These are phyloP conservation scores for Backusella tarrabulga DNA, from an alignment of 192 early-diverging fungal genomes.

Conservation along the genomic window DNA sequence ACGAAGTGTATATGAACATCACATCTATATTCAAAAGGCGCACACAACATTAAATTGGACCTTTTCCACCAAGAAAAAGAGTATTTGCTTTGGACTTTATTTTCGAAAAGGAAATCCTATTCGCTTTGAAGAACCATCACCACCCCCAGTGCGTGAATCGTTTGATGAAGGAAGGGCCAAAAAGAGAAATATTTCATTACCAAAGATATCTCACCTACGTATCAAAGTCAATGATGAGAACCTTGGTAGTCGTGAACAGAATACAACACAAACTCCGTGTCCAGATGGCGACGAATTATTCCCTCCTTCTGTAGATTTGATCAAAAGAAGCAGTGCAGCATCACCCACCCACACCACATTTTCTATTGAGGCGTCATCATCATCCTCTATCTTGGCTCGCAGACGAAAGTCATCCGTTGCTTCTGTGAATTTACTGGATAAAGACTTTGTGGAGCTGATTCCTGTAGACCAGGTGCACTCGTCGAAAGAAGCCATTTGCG, in stretches of 20 bases:
- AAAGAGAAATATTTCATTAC: not conserved
- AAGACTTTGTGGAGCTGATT: slow-evolving; percentile 72
- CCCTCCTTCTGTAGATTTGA: not conserved
- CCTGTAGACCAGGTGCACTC: slow-evolving; percentile 86
- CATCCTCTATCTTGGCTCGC: not conserved
- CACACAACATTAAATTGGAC: slow-evolving; percentile 87
- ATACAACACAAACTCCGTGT: not conserved
- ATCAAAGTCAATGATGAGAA: not conserved
- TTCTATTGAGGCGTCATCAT: not conserved
- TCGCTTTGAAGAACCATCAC: not conserved
- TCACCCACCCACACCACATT: not conserved
- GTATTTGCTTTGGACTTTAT: slow-evolving; percentile 34
- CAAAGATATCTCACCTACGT: not conserved
- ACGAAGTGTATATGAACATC: slow-evolving; percentile 83
- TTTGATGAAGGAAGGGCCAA: not conserved
- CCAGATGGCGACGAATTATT: not conserved
- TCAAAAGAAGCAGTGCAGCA: not conserved
- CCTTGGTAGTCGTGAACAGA: not conserved
- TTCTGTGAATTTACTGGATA: slow-evolving; percentile 41
- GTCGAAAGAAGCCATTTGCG: slow-evolving; percentile 80
- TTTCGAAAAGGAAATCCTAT: slow-evolving; percentile 1
- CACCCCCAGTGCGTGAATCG: not conserved
- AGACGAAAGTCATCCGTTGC: slow-evolving; percentile 3
- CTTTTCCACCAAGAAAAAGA: slow-evolving; percentile 86
- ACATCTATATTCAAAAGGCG: slow-evolving; percentile 65